phyloP scores from a whole-genome alignment of 2,329 filamentous ascomycete genomes.

The Colletotrichum camelliae region DNA sequence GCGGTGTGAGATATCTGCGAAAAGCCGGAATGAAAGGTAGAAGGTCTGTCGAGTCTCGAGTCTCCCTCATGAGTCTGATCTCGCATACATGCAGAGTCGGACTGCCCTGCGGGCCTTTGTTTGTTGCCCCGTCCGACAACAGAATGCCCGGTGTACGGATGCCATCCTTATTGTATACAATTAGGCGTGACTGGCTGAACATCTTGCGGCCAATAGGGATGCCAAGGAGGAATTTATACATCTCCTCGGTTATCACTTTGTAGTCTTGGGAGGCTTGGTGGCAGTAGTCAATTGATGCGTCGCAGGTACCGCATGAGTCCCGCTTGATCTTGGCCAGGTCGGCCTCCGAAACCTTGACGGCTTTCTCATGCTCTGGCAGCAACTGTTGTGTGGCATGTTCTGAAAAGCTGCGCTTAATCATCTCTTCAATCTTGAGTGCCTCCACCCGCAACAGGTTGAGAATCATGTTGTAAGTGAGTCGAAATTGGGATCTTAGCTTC shows the following conservation, averaged over 20 bases:
- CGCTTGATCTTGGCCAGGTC: conserved; percentile 90
- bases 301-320: conserved; percentile 82
- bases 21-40: conserved; percentile 82
- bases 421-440: conserved; percentile 97
- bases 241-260: conserved; percentile 77
- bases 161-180: conserved; percentile 87
- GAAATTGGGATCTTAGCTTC: conserved; percentile 94
- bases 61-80: conserved; percentile 70
- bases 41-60: conserved; percentile 81
- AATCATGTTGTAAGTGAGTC: conserved; percentile 99
- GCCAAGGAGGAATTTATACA: conserved; percentile 77
- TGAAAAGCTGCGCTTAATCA: conserved; percentile 99
- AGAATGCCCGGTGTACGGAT: conserved; percentile 83
- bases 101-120: conserved; percentile 58
- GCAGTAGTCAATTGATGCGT: conserved; percentile 78
- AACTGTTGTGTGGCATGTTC: conserved; percentile 96
- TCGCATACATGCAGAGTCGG: conserved; percentile 81
- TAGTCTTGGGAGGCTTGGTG: conserved; percentile 84
- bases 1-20: conserved; percentile 67
- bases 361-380: conserved; percentile 93
- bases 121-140: conserved; percentile 74
- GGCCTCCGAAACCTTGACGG: conserved; percentile 89
- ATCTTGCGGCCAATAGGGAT: conserved; percentile 84
- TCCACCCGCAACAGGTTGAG: conserved; percentile 93
- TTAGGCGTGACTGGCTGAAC: conserved; percentile 75